Evolutionary conservation across 2,329 filamentous ascomycete genomes (phyloP), one percentile per base, ranked within the genome.

Genomic region (Colletotrichum eleusines): DNA sequence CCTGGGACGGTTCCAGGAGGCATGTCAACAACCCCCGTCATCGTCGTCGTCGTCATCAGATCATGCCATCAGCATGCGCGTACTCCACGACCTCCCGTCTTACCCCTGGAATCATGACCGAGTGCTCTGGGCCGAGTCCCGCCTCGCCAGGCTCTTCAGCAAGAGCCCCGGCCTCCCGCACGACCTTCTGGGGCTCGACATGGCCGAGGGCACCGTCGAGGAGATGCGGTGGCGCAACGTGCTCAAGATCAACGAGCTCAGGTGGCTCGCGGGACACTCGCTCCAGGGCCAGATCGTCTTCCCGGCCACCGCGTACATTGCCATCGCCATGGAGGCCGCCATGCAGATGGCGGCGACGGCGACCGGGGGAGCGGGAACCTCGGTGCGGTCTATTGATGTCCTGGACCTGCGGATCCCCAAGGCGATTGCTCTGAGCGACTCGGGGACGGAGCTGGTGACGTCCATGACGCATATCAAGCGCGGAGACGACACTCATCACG

Each of bases 281-380:
- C 77, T 64, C 66, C 78, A 73, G 11, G 67, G 64, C 0, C 51
- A 74, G 28, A 54, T 71, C 26, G 57, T 87, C 5, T 84, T 85
- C 58, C 85, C 85, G 0, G 81, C 74, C 1, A 80, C 84, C 0
- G 83, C 78, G 0, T 86, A 84, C 72, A 57, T 85, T 1, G 75
- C 77, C 20, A 83, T 85, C 77, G 82, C 80, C 2, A 76, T 83
- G 0, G 84, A 86, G 69, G 84, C 84, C 5, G 77, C 77, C n/a
- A 74, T 68, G n/a, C 74, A 79, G 48, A 28, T 72, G 1, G 59
- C 66, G 38, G 38, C 28, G 69, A 33, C 31, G 31, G 53, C 18
- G 23, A 38, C 38, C 14, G 38, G 38, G 38, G 38, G 1, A 40
- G 38, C 38, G 38, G 38, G 38, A 12, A 31, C 26, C 4, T 14